Percentiles rank a stretch among this genome's conserved stretches.
These are phyloP conservation scores for Cucurbita moschata DNA, from an alignment of 306 rosid genomes.

Conservation along the genomic window DNA sequence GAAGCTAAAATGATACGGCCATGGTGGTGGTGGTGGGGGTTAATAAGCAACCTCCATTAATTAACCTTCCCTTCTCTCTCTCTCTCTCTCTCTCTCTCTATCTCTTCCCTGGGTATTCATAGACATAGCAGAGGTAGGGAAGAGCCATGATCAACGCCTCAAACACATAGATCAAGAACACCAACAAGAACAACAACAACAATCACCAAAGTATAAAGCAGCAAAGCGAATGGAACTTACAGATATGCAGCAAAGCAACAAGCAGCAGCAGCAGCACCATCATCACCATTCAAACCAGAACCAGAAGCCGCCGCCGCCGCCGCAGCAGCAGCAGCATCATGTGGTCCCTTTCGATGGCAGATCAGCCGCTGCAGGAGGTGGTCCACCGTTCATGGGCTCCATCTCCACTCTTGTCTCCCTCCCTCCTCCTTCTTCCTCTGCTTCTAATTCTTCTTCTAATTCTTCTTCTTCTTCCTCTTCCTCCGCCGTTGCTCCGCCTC, in stretches of 20 bases:
- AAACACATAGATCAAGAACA: too few relatives aligned
- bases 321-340: not conserved
- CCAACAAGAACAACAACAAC: too few relatives aligned
- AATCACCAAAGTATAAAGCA: too few relatives aligned
- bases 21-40: too few relatives aligned
- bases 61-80: too few relatives aligned
- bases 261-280: slow-evolving; percentile 18
- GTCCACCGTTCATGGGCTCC: slow-evolving; percentile 50
- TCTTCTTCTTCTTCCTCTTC: slow-evolving; percentile 24
- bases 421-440: slow-evolving; percentile 22
- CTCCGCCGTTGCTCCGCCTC: slow-evolving; percentile 8
- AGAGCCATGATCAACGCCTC: too few relatives aligned
- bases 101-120: too few relatives aligned
- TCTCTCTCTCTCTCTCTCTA: too few relatives aligned
- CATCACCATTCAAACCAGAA: slow-evolving; percentile 17
- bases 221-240: slow-evolving; percentile 44
- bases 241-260: slow-evolving; percentile 63
- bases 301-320: slow-evolving; percentile 6
- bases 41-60: too few relatives aligned
- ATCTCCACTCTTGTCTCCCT: slow-evolving; percentile 17
- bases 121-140: too few relatives aligned
- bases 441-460: slow-evolving; percentile 16
- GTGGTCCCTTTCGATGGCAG: slow-evolving; percentile 62
- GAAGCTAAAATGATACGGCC: too few relatives aligned
- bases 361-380: not conserved